Base-by-base conservation (phyloP, 257 asterid species). In the Cinchona pubescens region DNA sequence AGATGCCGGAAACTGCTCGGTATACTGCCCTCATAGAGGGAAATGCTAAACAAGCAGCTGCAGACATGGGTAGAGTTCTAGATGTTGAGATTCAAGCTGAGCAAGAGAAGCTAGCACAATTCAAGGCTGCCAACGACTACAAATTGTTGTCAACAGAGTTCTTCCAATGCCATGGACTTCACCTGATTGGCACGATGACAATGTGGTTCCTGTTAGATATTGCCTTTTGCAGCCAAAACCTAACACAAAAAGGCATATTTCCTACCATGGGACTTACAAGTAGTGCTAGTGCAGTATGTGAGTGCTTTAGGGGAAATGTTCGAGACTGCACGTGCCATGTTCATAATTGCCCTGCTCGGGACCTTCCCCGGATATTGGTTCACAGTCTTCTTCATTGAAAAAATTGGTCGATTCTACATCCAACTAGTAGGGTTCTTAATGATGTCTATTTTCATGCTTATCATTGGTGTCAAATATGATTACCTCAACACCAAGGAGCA, bases 1-100 rank as follows among this genome's bases (percentile, higher is more conserved):
- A 80, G 79, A 80, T 80, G 83, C 83, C 83, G 12, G 83, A 80
- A 76, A 80, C 83, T 21, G 83, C 78, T 27, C 78, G 83, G 5
- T 80, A 80, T 62, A 80, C 83, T 30, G 83, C 83, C 71, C 37
- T 80, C 29, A 72, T 80, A 1, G 83, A 80, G 72, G 83, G 83
- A 29, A 80, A 80, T 29, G 80, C 80, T 1, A 75, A 80, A 55
- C 83, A 80, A 61, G 83, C 83, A 21, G 83, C 80, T 55, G 21
- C 70, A 4, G 83, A 80, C 73, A 80, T 80, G 83, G 77, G 71
- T 15, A 43, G 45, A 23, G 83, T 80, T 21, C 42, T 80, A 3
- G 67, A 71, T 11, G 45, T 80, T 46, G 78, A 80, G 67, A 80
- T 80, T 29, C 80, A 71, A 72, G 75, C 80, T 18, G 83, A 80